phyloP scores from a whole-genome alignment of 768 basidiomycete species.

The Piloderma croceum region DNA sequence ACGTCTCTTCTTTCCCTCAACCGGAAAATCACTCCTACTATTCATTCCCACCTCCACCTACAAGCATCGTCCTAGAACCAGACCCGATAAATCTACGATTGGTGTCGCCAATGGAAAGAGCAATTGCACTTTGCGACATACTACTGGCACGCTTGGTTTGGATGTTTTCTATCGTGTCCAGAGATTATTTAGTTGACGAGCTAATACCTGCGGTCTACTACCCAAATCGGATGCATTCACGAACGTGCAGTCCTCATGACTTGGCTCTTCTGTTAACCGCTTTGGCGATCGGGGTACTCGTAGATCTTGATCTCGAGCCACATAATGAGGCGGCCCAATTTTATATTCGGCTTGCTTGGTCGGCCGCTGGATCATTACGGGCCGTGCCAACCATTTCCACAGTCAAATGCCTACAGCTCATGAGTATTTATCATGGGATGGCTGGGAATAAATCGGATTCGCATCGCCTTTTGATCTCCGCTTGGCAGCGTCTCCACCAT shows the following conservation, averaged over 20 bases:
- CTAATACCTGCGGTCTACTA: conserved; percentile 45
- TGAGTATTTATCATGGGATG: conserved; percentile 51
- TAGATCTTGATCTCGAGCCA: conserved; percentile 40
- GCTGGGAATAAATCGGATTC: conserved; percentile 48
- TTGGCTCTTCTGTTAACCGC: conserved; percentile 43
- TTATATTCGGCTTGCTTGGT: conserved; percentile 42
- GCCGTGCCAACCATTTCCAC: conserved; percentile 41
- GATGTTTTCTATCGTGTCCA: conserved; percentile 46
- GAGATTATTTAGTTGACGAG: conserved; percentile 38
- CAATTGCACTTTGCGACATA: conserved; percentile 38
- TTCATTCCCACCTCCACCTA: conserved; percentile 41
- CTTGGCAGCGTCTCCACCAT: conserved; percentile 42
- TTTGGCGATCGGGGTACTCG: conserved; percentile 42
- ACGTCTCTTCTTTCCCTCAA: conserved; percentile 37
- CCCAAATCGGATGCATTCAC: conserved; percentile 12
- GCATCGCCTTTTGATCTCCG: conserved; percentile 41
- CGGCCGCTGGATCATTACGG: conserved; percentile 39
- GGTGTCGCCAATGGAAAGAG: conserved; percentile 38
- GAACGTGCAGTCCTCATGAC: conserved; percentile 46
- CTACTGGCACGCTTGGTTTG: conserved; percentile 45
- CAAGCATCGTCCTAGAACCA: conserved; percentile 26
- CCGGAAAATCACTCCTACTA: conserved; percentile 38
- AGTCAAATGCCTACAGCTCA: conserved; percentile 44
- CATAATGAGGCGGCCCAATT: conserved; percentile 49
- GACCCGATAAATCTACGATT: conserved; percentile 39